Evolutionary conservation across 768 basidiomycete genomes (phyloP), one percentile per base, ranked within the genome.

Genomic region (Kwoniella sp.): DNA sequence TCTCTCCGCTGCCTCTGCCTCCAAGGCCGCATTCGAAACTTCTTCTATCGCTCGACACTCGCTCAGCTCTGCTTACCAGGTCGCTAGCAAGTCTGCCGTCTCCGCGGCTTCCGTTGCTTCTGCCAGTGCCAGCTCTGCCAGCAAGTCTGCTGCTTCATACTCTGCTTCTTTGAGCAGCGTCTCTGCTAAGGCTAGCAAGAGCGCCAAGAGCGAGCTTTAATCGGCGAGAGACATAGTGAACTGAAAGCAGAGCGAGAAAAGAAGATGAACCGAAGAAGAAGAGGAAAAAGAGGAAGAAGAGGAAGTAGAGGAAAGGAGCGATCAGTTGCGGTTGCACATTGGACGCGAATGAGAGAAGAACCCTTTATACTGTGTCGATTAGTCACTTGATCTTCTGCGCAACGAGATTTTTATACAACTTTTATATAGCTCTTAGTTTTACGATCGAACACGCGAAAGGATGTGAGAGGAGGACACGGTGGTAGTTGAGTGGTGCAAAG

Each of bases 181-280:
- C 24, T 68, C 66, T 19, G 77, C 73, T 50, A 70, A 69, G 46
- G 76, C 78, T 24, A 71, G 68, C 63, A 65, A 69, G 60, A 69
- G 64, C 29, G 77, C 73, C 58, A 78, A 79, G 75, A 68, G 63
- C 55, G 78, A 79, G 68, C 67, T 79, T 33, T 79, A 75, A 64
- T 25, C 30, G 3, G 24, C 24, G n/a, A n/a, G n/a, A n/a, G n/a
- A n/a, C n/a, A n/a, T 27, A 12, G 2, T 21, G 36, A 46, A 63
- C 40, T 29, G 49, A 60, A 27, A 46, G 50, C 9, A n/a, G 37
- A 46, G 21, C 8, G 24, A 44, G 4, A 44, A 27, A 22, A 27
- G 51, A 53, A 50, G 19, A 62, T 52, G 47, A 19, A 49, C 2
- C 5, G 1, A 30, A 25, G 5, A 27, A 50, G 36, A 29, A 44